Base-by-base conservation (phyloP, 768 basidiomycete genomes). In the Termitomyces sp. region DNA sequence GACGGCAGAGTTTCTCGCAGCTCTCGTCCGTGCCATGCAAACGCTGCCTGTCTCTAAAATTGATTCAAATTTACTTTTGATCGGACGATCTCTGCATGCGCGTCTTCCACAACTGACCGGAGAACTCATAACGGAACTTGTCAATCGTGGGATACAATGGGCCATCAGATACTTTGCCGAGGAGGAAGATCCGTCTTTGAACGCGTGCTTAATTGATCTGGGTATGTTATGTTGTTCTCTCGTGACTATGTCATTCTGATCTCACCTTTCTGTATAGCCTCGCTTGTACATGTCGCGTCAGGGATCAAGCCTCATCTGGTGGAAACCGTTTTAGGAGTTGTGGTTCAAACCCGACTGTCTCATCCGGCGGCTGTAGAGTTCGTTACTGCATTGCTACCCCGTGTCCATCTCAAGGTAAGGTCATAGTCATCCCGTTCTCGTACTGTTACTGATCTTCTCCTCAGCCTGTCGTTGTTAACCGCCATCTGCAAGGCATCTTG, bases 381-480 rank as follows among this genome's bases (percentile, higher is more conserved):
- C 14, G 74, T 82, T 1, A 64, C 72, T 0, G 66, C 67, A 0
- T 65, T 84, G 12, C 63, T 82, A 16, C 64, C 62, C 8, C 71
- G 70, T 35, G 71, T 80, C 0, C 68, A 73, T 2, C 69, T 95
- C 59, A 95, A 93, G 81, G 94, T 87, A 61, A 41, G 5, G 25
- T 32, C 21, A 6, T n/a, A 50, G 54, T 37, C 46, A 50, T 34
- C 43, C 14, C 19, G 19, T 23, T 37, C 5, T 38, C 17, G 14
- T 43, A 38, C 11, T 6, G 8, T 43, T 6, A 49, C 43, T 52
- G n/a, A 61, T 32, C n/a, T 19, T 41, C 23, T 55, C 77, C 5
- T 40, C 7, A 82, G 90, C 90, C 90, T 1, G 76, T 82, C 12
- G 71, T 82, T n/a, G 80, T 89, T 48, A 93, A 93, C 64, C 83